phyloP scores from a whole-genome alignment of 108 stramenopile genomes.

The Cylindrotheca closterium region DNA sequence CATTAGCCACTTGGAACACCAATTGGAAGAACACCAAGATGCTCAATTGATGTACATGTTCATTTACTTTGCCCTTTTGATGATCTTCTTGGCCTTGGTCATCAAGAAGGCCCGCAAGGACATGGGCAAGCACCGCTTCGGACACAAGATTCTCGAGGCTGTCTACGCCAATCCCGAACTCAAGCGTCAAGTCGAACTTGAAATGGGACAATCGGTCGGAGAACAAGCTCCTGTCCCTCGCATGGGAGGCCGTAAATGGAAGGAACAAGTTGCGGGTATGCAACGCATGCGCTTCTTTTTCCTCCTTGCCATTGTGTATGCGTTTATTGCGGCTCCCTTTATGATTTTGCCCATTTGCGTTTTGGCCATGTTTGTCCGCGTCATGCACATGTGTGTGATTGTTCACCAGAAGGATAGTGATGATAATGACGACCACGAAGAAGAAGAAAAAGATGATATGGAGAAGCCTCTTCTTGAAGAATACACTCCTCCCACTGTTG shows the following conservation, averaged over 20 bases:
- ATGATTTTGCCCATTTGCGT: slow-evolving; percentile 14
- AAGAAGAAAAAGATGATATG: neutral
- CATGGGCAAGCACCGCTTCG: slow-evolving; percentile 3
- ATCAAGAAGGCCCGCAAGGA: neutral
- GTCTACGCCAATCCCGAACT: slow-evolving; percentile 30
- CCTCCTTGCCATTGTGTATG: neutral
- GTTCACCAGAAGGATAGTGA: no score
- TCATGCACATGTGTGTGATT: slow-evolving; percentile 1
- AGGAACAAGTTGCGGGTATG: neutral
- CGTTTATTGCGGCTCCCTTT: slow-evolving; percentile 9
- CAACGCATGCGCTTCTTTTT: slow-evolving; percentile 5
- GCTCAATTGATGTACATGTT: slow-evolving; percentile 1
- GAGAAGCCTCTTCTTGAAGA: neutral
- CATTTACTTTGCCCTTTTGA: slow-evolving; percentile 13
- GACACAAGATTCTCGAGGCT: slow-evolving; percentile 13
- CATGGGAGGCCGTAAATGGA: slow-evolving; percentile 1
- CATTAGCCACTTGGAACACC: slow-evolving; percentile 5
- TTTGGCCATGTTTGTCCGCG: neutral
- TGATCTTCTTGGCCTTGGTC: slow-evolving; percentile 2
- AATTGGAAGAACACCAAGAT: slow-evolving; percentile 13
- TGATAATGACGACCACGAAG: no score
- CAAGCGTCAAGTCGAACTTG: slow-evolving; percentile 26
- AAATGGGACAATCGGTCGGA: slow-evolving; percentile 29
- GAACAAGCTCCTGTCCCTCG: slow-evolving; percentile 17
- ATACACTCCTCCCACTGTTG: neutral